Percentiles rank a stretch among this genome's conserved stretches.
phyloP scores from a whole-genome alignment of 2,329 filamentous ascomycete genomes.

The Neonectria magnoliae region DNA sequence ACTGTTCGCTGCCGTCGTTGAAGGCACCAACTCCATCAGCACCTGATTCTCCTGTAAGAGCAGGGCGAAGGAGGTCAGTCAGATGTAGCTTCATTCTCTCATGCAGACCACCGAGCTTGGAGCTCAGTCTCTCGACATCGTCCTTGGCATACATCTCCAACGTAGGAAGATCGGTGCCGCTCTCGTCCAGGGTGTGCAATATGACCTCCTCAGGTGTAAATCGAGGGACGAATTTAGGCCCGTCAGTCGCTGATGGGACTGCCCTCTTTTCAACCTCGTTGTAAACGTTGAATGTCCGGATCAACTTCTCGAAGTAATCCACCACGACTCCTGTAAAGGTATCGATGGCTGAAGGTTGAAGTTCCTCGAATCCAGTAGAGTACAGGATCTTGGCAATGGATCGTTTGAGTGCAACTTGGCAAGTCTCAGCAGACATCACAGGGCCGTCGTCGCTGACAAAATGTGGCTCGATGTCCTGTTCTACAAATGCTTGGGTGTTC shows the following conservation, averaged over 20 bases:
- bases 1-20: conserved; percentile 96
- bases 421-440: conserved; percentile 84
- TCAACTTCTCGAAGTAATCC: conserved; percentile 89
- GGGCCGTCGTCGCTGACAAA: conserved; percentile 90
- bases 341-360: conserved; percentile 93
- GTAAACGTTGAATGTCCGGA: conserved; percentile 82
- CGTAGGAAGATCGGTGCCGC: conserved; percentile 82
- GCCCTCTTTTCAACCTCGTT: conserved; percentile 83
- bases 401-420: conserved; percentile 84
- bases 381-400: conserved; percentile 96
- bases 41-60: conserved; percentile 77
- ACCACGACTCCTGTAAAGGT: conserved; percentile 88
- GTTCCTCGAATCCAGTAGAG: conserved; percentile 95
- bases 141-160: conserved; percentile 91
- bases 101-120: conserved; percentile 84
- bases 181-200: conserved; percentile 85
- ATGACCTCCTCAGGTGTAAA: conserved; percentile 88
- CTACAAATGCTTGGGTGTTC: conserved; percentile 86
- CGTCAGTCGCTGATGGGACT: conserved; percentile 53
- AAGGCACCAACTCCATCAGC: conserved; percentile 90
- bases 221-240: conserved; percentile 65
- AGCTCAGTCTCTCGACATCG: conserved; percentile 86
- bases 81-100: conserved; percentile 95
- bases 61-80: conserved; percentile 91
- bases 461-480: conserved; percentile 87